Percentiles rank a stretch among this genome's conserved stretches.
Evolutionary conservation across 768 basidiomycete species (phyloP).

Genomic region (Grammothele lineata): DNA sequence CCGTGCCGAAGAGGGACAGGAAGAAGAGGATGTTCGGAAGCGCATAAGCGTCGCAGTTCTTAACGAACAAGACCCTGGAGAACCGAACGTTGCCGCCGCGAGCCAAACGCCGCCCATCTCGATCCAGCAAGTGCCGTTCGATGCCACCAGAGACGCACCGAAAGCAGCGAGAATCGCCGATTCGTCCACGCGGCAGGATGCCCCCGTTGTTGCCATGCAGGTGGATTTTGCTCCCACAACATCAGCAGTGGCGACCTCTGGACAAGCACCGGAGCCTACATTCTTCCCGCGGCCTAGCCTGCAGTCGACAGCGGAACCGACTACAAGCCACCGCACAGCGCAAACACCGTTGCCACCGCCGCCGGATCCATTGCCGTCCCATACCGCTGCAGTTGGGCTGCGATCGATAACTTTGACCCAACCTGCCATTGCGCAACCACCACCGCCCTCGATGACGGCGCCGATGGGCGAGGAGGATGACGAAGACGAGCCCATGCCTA

Average conservation of each 20-base stretch:
- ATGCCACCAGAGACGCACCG: not conserved
- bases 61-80: slow-evolving; percentile 13
- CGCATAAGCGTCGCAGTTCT: slow-evolving; percentile 32
- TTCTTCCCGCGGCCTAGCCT: too few species aligned
- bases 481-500: slow-evolving; percentile 71
- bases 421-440: too few species aligned
- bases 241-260: too few species aligned
- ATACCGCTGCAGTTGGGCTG: not conserved
- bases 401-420: not conserved
- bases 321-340: not conserved
- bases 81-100: slow-evolving; percentile 8
- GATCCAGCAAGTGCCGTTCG: not conserved
- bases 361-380: slow-evolving; percentile 11
- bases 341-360: slow-evolving; percentile 6
- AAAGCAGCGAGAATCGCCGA: slow-evolving; percentile 1
- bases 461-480: slow-evolving; percentile 43
- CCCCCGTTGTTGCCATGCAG: slow-evolving; percentile 7
- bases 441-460: too few species aligned
- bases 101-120: not conserved
- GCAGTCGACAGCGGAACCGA: not conserved
- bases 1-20: slow-evolving; percentile 56
- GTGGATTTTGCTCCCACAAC: slow-evolving; percentile 5
- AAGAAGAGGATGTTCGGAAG: slow-evolving; percentile 49
- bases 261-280: too few species aligned
- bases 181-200: not conserved